These are phyloP conservation scores for Crucibulum laeve DNA, from an alignment of 768 basidiomycete species.

Conservation along the genomic window DNA sequence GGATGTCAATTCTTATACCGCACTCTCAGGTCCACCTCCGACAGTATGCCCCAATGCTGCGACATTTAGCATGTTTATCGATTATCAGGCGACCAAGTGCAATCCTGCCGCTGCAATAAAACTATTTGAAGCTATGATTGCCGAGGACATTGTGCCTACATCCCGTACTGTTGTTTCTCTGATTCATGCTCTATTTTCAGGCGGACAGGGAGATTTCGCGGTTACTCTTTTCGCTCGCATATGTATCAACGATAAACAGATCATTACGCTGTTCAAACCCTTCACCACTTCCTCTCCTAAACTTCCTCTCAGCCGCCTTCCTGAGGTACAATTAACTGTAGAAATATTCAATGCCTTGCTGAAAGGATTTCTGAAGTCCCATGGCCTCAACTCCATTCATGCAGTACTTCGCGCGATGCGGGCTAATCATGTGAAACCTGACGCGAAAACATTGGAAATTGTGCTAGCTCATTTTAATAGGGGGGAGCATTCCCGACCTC, in stretches of 20 bases:
- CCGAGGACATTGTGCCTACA: conserved; percentile 39
- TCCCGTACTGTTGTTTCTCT: conserved; percentile 46
- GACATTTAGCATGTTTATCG: conserved; percentile 64
- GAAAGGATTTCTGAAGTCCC: conserved; percentile 38
- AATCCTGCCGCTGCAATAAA: conserved; percentile 41
- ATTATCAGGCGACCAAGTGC: conserved; percentile 40
- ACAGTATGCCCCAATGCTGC: conserved; percentile 43
- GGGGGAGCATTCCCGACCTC: conserved; percentile 36
- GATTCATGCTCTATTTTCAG: conserved; percentile 49
- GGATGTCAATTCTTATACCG: no score
- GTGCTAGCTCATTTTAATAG: conserved; percentile 49
- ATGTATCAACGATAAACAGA: conserved; percentile 28
- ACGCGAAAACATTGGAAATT: conserved; percentile 50
- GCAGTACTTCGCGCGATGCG: conserved; percentile 54
- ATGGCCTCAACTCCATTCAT: conserved; percentile 45
- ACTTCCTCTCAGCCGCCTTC: conserved; percentile 12
- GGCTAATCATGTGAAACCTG: conserved; percentile 41
- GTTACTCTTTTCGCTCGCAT: conserved; percentile 45
- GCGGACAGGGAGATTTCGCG: conserved; percentile 43
- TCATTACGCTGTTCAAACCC: conserved; percentile 23
- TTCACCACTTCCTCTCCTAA: neutral
- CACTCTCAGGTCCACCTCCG: conserved; percentile 7
- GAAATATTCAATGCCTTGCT: conserved; percentile 63
- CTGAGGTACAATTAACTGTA: conserved; percentile 30
- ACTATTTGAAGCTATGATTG: conserved; percentile 44